These are phyloP conservation scores for Globisporangium ultimum DNA, from an alignment of 352 stramenopile genomes.

Conservation along the genomic window DNA sequence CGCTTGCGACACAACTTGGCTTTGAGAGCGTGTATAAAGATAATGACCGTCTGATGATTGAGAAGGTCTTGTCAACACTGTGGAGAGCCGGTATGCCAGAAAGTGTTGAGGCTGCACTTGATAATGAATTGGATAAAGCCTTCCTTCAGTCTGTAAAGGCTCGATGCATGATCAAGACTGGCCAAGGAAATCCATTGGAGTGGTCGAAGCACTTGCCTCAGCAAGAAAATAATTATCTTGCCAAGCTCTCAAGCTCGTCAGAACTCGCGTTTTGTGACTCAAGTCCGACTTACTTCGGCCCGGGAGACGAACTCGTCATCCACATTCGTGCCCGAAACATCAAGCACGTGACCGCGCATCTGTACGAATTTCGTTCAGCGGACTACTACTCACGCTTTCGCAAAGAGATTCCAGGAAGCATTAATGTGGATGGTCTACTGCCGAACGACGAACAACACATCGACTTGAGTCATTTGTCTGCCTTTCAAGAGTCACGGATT, in stretches of 20 bases:
- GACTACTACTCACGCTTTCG: constrained; percentile 54
- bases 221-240: constrained; percentile 16
- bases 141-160: constrained; percentile 24
- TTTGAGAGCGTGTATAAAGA: background rate
- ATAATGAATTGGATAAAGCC: constrained; percentile 10
- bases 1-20: background rate
- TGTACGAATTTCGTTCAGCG: constrained; percentile 59
- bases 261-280: constrained; percentile 47
- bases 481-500: constrained; percentile 42
- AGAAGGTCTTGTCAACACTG: background rate
- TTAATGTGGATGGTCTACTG: constrained; percentile 53
- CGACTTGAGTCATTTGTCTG: constrained; percentile 39
- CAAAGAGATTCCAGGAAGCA: constrained; percentile 41
- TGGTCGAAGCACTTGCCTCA: constrained; percentile 20
- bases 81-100: constrained; percentile 10
- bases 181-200: constrained; percentile 27
- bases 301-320: constrained; percentile 35
- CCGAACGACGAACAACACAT: constrained; percentile 52
- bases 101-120: constrained; percentile 13
- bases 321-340: constrained; percentile 45
- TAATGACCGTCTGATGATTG: background rate
- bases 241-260: constrained; percentile 19
- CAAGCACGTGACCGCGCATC: constrained; percentile 44
- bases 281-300: constrained; percentile 37
- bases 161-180: constrained; percentile 24